Percentiles rank a stretch among this genome's conserved stretches.
phyloP scores from a whole-genome alignment of 108 stramenopile species.

The Stephanodiscus minutulus region DNA sequence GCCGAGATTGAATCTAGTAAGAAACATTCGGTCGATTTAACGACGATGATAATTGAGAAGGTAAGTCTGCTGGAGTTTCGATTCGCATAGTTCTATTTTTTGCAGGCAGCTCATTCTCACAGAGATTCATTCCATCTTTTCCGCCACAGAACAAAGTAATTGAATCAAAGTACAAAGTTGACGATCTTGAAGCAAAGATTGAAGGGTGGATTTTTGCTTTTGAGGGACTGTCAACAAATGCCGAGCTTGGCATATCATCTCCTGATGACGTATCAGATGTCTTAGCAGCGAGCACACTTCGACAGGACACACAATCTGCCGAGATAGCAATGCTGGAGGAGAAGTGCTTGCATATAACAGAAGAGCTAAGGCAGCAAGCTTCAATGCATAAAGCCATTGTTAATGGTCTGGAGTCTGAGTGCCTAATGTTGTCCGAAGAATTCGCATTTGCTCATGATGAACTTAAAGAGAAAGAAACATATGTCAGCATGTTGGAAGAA shows the following conservation, averaged over 20 bases:
- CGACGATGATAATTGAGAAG: conserved; percentile 35
- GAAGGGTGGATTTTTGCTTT: conserved; percentile 26
- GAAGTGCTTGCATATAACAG: conserved; percentile 20
- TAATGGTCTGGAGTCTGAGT: conserved; percentile 38
- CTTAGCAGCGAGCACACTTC: background rate
- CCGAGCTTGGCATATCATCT: background rate
- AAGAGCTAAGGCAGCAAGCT: conserved; percentile 20
- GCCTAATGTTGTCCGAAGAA: conserved; percentile 32
- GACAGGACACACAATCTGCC: conserved; percentile 14
- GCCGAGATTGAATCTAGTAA: conserved; percentile 26
- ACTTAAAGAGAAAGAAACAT: conserved; percentile 12
- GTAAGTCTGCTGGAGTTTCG: background rate
- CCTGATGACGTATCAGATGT: conserved; percentile 1
- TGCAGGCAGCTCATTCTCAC: too few relatives aligned
- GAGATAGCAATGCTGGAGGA: conserved; percentile 29
- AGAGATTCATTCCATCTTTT: background rate
- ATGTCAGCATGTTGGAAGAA: conserved; percentile 33
- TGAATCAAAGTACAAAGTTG: conserved; percentile 38
- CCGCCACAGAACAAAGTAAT: conserved; percentile 35
- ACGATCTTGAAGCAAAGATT: conserved; percentile 19
- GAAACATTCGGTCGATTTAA: conserved; percentile 28
- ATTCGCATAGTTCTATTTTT: background rate
- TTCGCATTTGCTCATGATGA: background rate
- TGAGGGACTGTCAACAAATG: conserved; percentile 2
- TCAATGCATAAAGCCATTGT: conserved; percentile 43